Base-by-base conservation (phyloP, 2,329 filamentous ascomycete species). In the Ophiocordyceps robertsii region DNA sequence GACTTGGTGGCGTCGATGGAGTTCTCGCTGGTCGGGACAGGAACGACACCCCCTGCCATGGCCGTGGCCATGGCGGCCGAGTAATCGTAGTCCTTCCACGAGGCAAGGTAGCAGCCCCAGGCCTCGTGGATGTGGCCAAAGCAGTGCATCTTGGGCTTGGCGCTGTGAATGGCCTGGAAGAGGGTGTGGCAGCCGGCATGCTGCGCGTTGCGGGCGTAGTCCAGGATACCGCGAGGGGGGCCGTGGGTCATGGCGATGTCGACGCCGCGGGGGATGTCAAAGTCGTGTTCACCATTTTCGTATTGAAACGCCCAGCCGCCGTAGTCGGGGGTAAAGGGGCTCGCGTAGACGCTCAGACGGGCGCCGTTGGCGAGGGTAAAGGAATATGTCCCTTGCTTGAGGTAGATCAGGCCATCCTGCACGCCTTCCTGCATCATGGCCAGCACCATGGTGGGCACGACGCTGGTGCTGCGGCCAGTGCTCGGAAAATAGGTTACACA, bases 71-170 rank as follows among this genome's bases (percentile, higher is more conserved):
- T 27, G 24, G 9, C 24, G 24, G 24, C 24, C 24, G 24, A 7
- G 24, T 4, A 27, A 27, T 9, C 9, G 3, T 4, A 27, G 24
- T 27, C 24, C 24, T 7, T 27, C 78, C 77, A 82, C 1, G 60
- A 58, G 0, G 75, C 66, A 3, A 73, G 45, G 41, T 68, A 70
- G 0, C 65, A 68, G 3, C 77, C 78, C 72, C 75, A 81, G 0
- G 63, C 67, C 48, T 75, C 70, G 50, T 78, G 74, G n/a, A 77
- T 69, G 46, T 77, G 74, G 0, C 73, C 73, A 44, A 76, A 77
- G 52, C 72, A 76, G 51, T 75, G 70, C 4, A 77, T 47, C 7
- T 53, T 52, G 2, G 73, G 73, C 27, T 57, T 59, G 1, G 65
- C 61, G 0, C 52, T 51, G 1, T 62, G 58, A 0, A 77, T 51